Percentiles rank a stretch among this genome's conserved stretches.
These are phyloP conservation scores for Claviceps digitariae DNA, from an alignment of 2,329 filamentous ascomycete species.

Conservation along the genomic window DNA sequence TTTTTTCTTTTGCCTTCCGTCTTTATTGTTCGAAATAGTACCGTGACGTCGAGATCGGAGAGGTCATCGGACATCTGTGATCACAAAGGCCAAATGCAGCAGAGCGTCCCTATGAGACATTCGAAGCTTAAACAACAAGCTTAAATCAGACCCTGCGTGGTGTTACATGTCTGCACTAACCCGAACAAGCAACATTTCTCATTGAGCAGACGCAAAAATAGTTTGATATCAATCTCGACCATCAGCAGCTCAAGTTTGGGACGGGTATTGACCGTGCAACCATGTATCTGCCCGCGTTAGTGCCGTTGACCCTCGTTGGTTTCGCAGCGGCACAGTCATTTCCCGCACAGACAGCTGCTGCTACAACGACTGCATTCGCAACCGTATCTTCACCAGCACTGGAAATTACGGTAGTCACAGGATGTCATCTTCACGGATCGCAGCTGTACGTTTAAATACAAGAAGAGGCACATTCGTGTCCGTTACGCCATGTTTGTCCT, in stretches of 20 bases:
- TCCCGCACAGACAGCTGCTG: conserved; percentile 19
- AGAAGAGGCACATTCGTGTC: no score
- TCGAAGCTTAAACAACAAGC: conserved; percentile 3
- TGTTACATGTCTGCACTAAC: background rate
- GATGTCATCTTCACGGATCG: conserved; percentile 28
- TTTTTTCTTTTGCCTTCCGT: background rate
- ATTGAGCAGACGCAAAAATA: background rate
- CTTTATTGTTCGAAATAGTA: background rate
- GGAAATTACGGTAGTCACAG: conserved; percentile 24
- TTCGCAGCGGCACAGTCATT: conserved; percentile 11
- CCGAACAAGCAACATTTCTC: background rate
- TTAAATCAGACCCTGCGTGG: background rate
- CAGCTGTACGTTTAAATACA: conserved; percentile 18
- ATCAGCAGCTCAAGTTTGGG: background rate
- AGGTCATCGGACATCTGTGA: background rate
- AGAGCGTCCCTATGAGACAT: background rate
- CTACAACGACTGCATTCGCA: conserved; percentile 10
- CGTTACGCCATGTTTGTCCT: no score
- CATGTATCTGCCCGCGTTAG: conserved; percentile 2
- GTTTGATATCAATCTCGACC: background rate
- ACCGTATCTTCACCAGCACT: conserved; percentile 5
- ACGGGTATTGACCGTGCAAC: background rate
- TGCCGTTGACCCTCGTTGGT: background rate
- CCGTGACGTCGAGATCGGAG: background rate
- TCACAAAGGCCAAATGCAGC: background rate